These are phyloP conservation scores for Saccharum hybrid DNA, from an alignment of 202 grass and related monocot species.

Conservation along the genomic window DNA sequence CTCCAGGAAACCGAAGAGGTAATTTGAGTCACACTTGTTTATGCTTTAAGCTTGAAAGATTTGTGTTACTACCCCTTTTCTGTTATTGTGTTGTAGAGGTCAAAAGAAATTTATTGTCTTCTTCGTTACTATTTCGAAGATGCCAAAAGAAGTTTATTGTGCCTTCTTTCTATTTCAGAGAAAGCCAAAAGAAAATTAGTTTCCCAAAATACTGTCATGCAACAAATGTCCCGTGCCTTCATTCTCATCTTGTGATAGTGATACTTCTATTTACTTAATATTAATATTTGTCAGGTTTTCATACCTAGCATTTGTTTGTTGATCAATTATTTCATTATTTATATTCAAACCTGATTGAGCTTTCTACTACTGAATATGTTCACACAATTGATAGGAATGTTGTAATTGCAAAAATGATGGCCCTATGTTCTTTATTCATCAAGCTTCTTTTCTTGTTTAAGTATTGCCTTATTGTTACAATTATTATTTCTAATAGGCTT, in stretches of 20 bases:
- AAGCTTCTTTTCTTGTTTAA: background rate
- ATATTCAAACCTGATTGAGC: background rate
- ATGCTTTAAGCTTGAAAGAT: conserved; percentile 38
- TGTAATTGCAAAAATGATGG: background rate
- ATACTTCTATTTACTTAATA: conserved; percentile 7
- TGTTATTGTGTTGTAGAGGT: conserved; percentile 16
- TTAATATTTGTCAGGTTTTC: background rate
- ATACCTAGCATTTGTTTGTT: background rate
- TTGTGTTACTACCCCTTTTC: background rate
- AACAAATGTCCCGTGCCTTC: background rate
- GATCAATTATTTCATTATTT: conserved; percentile 2
- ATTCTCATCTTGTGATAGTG: background rate
- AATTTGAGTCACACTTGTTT: conserved; percentile 39
- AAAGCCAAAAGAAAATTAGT: background rate
- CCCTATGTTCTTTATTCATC: background rate
- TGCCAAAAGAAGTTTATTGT: background rate
- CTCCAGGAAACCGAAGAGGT: conserved; percentile 83
- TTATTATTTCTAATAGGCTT: conserved; percentile 20
- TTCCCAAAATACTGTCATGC: background rate
- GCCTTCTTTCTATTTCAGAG: background rate
- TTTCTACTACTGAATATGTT: conserved; percentile 1
- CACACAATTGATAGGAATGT: background rate
- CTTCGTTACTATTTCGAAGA: background rate
- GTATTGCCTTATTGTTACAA: background rate
- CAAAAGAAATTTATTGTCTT: background rate